Percentiles rank a stretch among this genome's conserved stretches.
Evolutionary conservation across 2,329 filamentous ascomycete species (phyloP).

Genomic region (Monosporascus sp.): DNA sequence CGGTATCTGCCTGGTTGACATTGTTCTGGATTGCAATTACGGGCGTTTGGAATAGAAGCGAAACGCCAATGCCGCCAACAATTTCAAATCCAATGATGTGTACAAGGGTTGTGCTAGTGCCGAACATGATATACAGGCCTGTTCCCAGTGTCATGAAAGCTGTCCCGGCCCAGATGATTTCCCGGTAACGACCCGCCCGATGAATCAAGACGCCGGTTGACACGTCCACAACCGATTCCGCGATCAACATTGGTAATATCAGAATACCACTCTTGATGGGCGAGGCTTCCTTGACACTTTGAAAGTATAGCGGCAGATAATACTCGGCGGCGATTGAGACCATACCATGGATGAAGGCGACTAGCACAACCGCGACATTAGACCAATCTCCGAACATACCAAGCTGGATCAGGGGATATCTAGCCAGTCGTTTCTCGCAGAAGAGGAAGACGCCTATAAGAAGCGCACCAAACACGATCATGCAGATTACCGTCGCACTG

Average conservation of each 20-base stretch:
- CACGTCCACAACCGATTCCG: constrained; percentile 27
- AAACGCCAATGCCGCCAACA: constrained; percentile 33
- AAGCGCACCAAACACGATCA: constrained; percentile 33
- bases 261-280: constrained; percentile 29
- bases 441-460: constrained; percentile 29
- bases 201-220: constrained; percentile 25
- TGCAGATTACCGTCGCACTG: constrained; percentile 27
- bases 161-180: constrained; percentile 33
- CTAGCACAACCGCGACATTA: constrained; percentile 23
- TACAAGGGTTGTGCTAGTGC: constrained; percentile 18
- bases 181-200: constrained; percentile 25
- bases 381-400: constrained; percentile 28
- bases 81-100: constrained; percentile 40
- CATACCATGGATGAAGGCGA: constrained; percentile 30
- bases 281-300: constrained; percentile 31
- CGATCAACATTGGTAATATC: constrained; percentile 31
- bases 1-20: constrained; percentile 45
- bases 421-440: constrained; percentile 30
- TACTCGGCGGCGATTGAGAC: constrained; percentile 37
- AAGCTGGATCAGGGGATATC: constrained; percentile 30
- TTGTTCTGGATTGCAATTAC: constrained; percentile 39
- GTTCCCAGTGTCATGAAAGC: constrained; percentile 29
- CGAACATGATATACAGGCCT: constrained; percentile 27
- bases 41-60: constrained; percentile 33
- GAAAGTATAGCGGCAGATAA: constrained; percentile 36